phyloP scores from a whole-genome alignment of 768 basidiomycete species.

The Tylopilus sp. region DNA sequence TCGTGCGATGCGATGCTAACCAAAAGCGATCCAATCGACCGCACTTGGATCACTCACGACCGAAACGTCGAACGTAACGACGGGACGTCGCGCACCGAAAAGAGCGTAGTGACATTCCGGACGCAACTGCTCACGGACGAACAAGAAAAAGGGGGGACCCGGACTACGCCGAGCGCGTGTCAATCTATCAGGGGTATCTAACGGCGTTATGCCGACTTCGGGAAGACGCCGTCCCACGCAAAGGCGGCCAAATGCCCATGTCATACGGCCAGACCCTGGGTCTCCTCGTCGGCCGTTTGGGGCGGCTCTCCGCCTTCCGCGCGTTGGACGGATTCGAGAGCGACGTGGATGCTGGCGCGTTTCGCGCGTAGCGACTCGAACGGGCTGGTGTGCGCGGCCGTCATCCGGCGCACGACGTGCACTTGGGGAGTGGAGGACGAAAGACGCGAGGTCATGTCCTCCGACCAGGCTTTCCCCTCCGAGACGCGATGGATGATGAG shows the following conservation, averaged over 20 bases:
- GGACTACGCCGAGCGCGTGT: background rate
- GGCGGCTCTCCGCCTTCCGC: background rate
- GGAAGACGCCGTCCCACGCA: background rate
- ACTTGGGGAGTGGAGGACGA: constrained; percentile 1
- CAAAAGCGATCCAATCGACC: too few relatives aligned
- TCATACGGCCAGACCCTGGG: constrained; percentile 5
- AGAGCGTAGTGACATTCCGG: too few relatives aligned
- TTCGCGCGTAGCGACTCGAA: background rate
- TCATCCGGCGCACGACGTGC: constrained; percentile 12
- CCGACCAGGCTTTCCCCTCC: constrained; percentile 42
- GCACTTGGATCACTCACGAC: too few relatives aligned
- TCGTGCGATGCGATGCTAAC: too few relatives aligned
- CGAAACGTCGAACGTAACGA: too few relatives aligned
- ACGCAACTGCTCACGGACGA: too few relatives aligned
- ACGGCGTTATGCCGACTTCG: background rate
- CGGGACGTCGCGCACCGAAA: too few relatives aligned
- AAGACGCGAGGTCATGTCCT: constrained; percentile 13
- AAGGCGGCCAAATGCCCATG: background rate
- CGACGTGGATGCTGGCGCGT: constrained; percentile 13
- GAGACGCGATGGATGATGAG: constrained; percentile 47
- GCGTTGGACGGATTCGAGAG: constrained; percentile 4
- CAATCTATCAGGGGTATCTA: background rate
- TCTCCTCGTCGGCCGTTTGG: constrained; percentile 9
- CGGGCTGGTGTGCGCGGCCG: background rate
- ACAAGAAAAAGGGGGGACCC: too few relatives aligned